A percentile compares a stretch with the other conserved stretches of the same genome.
Conservation (phyloP, 495 filamentous ascomycete species). For the Lepidopterella palustris region DNA sequence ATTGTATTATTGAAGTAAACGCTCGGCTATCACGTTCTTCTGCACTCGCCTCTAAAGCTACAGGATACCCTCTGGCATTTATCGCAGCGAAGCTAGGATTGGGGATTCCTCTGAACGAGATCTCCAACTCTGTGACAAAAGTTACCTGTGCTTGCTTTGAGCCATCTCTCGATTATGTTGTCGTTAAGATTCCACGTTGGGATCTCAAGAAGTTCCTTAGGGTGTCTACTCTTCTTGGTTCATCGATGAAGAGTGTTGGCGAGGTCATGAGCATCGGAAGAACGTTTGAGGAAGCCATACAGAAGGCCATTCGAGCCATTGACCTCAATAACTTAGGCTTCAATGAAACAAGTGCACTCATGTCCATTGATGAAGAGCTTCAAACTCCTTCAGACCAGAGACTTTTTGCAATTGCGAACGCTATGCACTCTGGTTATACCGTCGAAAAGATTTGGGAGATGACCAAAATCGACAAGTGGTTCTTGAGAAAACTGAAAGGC, state of each 20-base stretch:
- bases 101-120: constrained; percentile 91
- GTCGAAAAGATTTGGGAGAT: constrained; percentile 97
- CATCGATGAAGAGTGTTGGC: constrained; percentile 99
- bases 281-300: constrained; percentile 96
- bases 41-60: constrained; percentile 93
- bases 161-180: constrained; percentile 97
- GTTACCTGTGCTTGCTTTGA: constrained; percentile 97
- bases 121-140: constrained; percentile 93
- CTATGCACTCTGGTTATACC: constrained; percentile 87
- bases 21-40: constrained; percentile 95
- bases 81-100: constrained; percentile 94
- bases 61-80: constrained; percentile 93
- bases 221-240: constrained; percentile 88
- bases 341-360: constrained; percentile 83
- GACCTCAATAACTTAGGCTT: constrained; percentile 95
- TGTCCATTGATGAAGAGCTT: constrained; percentile 92
- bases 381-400: constrained; percentile 97
- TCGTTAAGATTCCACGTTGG: constrained; percentile 98
- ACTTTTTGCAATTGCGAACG: constrained; percentile 94
- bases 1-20: constrained; percentile 97
- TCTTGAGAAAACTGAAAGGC: constrained; percentile 81
- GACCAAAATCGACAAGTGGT: constrained; percentile 98
- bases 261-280: constrained; percentile 98
- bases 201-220: constrained; percentile 98
- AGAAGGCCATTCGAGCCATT: constrained; percentile 92